Evolutionary conservation across 345 rosid genomes (phyloP), one percentile per base, ranked within the genome.

Genomic region (Eucalyptus marginata): DNA sequence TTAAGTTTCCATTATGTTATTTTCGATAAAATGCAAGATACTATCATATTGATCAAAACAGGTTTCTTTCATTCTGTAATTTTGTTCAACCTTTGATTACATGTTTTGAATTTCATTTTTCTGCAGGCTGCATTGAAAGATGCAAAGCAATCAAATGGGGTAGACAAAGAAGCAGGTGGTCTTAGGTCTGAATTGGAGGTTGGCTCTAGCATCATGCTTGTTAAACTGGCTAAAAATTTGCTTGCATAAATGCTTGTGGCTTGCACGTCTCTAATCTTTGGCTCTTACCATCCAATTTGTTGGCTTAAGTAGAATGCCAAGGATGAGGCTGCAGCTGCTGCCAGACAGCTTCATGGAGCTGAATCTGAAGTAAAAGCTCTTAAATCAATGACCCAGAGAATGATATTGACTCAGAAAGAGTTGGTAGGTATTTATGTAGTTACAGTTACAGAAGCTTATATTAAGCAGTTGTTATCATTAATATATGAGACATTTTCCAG

Each of bases 341-440:
- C 90, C 44, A 94, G 90, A 89, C 96, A 95, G 90, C 93, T 97
- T 88, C 92, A 81, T 88, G 99, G 95, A 90, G 99, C 99, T 62
- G 98, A 96, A 90, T 89, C 95, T 87, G 99, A 98, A 91, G 96
- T 95, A 62, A 97, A 94, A 84, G 94, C 95, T 87, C 96, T 98
- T 89, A 94, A 94, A 47, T 94, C 94, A 17, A 95, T 97, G 99
- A 97, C 99, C 44, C 98, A 96, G n/a, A 94, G 99, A 93, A 97
- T 98, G 99, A 92, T 97, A 90, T 93, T 98, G 96, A 96, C 99
- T 87, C 98, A 96, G 90, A 95, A 98, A 91, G 99, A 98, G 92
- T 97, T 98, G 99, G 99, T 98, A 86, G 59, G 96, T 95, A n/a
- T 84, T 85, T 92, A 68, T 46, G 49, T n/a, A 88, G 52, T 47